Conservation (phyloP, 2,329 filamentous ascomycete genomes). For the Fusarium irregulare region DNA sequence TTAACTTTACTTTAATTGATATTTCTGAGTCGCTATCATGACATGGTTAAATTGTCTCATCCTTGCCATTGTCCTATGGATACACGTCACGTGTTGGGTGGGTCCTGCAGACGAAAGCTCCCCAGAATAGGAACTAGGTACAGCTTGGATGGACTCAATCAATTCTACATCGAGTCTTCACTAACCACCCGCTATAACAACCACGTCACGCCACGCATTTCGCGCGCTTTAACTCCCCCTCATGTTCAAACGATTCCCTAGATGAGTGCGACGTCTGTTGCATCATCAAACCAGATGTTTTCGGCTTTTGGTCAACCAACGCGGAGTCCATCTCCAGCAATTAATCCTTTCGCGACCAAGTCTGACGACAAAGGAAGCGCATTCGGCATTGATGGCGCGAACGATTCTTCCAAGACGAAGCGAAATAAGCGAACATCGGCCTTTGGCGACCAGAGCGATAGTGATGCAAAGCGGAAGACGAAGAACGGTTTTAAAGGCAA, state of each 20-base stretch:
- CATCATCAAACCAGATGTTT: conserved; percentile 56
- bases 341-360: conserved; percentile 52
- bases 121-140: conserved; percentile 37
- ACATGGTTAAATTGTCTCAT: not conserved
- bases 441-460: conserved; percentile 46
- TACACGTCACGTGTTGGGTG: conserved; percentile 41
- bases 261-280: conserved; percentile 56
- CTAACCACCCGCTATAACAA: conserved; percentile 3
- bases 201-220: conserved; percentile 25
- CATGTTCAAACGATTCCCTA: conserved; percentile 51
- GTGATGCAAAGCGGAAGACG: conserved; percentile 41
- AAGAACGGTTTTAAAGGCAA: conserved; percentile 46
- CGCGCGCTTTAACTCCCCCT: conserved; percentile 34
- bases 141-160: conserved; percentile 34
- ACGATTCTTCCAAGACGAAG: conserved; percentile 44
- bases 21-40: not conserved
- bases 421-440: conserved; percentile 44
- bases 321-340: conserved; percentile 50
- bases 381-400: conserved; percentile 49
- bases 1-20: not conserved
- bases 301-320: conserved; percentile 52
- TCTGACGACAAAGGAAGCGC: conserved; percentile 41
- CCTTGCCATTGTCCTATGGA: conserved; percentile 4
- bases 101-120: conserved; percentile 35
- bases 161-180: conserved; percentile 36